A percentile compares a stretch with the other conserved stretches of the same genome.
These are phyloP conservation scores for Dipteronia sinensis DNA, from an alignment of 345 rosid species.

Conservation along the genomic window DNA sequence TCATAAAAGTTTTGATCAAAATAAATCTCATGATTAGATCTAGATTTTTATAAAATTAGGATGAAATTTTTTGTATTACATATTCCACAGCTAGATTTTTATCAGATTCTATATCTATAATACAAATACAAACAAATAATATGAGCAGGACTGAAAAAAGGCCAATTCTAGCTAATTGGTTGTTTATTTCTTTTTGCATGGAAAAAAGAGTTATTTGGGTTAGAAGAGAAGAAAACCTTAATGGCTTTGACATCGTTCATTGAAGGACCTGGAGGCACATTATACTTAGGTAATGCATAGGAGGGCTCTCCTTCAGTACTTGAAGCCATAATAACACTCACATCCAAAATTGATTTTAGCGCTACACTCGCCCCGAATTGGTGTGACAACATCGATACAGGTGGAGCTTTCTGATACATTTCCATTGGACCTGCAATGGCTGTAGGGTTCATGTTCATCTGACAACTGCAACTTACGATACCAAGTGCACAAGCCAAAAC, in stretches of 20 bases:
- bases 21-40: no score
- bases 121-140: background rate
- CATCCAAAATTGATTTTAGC: conserved; percentile 58
- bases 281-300: conserved; percentile 6
- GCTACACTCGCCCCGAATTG: conserved; percentile 48
- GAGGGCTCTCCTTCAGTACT: conserved; percentile 22
- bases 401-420: conserved; percentile 43
- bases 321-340: conserved; percentile 46
- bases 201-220: no score
- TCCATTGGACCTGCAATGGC: conserved; percentile 52
- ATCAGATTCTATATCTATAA: no score
- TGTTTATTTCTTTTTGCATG: background rate
- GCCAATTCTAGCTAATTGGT: background rate
- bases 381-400: background rate
- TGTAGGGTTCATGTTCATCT: conserved; percentile 36
- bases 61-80: no score
- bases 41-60: no score
- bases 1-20: no score
- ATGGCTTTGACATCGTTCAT: conserved; percentile 38
- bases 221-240: conserved; percentile 38
- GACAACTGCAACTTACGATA: conserved; percentile 34
- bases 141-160: background rate
- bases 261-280: conserved; percentile 44
- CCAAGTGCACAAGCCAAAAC: conserved; percentile 58
- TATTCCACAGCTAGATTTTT: no score